Conservation (phyloP, 352 stramenopile species). For the Pythium sukuiense region DNA sequence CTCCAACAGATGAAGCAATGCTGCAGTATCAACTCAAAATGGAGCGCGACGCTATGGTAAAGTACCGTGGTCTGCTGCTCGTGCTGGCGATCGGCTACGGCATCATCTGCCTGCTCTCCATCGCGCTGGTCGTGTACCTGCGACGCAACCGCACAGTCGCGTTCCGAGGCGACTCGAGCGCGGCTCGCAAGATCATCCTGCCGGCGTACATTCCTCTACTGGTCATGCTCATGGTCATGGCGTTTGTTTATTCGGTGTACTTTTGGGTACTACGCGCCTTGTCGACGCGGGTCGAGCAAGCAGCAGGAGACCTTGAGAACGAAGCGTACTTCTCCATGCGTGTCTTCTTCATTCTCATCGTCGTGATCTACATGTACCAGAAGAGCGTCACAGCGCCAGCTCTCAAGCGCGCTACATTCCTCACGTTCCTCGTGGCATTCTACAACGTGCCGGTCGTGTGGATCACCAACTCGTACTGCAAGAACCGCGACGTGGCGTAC, state of each 20-base stretch:
- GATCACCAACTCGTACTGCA: slow-evolving; percentile 26
- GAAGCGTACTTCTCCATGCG: slow-evolving; percentile 54
- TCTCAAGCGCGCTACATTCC: slow-evolving; percentile 39
- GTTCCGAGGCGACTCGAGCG: slow-evolving; percentile 48
- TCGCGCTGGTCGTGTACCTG: slow-evolving; percentile 48
- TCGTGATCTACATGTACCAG: slow-evolving; percentile 66
- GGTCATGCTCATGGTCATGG: slow-evolving; percentile 9
- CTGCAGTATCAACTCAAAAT: slow-evolving; percentile 9
- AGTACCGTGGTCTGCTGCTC: slow-evolving; percentile 21
- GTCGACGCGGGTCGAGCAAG: slow-evolving; percentile 31
- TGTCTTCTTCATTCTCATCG: slow-evolving; percentile 60
- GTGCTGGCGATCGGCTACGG: slow-evolving; percentile 21
- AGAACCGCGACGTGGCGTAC: not conserved
- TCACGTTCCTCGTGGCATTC: slow-evolving; percentile 45
- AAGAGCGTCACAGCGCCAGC: slow-evolving; percentile 57
- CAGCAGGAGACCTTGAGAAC: slow-evolving; percentile 19
- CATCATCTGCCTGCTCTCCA: slow-evolving; percentile 23
- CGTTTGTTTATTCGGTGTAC: slow-evolving; percentile 18
- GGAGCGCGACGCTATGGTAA: slow-evolving; percentile 5
- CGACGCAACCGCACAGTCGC: slow-evolving; percentile 46
- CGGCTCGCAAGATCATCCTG: slow-evolving; percentile 62
- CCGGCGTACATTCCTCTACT: slow-evolving; percentile 70
- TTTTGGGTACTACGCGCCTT: slow-evolving; percentile 44
- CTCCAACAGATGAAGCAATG: not conserved
- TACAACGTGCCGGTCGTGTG: slow-evolving; percentile 63